Conservation (phyloP, 1,284 basidiomycete genomes). For the Meira nashicola region DNA sequence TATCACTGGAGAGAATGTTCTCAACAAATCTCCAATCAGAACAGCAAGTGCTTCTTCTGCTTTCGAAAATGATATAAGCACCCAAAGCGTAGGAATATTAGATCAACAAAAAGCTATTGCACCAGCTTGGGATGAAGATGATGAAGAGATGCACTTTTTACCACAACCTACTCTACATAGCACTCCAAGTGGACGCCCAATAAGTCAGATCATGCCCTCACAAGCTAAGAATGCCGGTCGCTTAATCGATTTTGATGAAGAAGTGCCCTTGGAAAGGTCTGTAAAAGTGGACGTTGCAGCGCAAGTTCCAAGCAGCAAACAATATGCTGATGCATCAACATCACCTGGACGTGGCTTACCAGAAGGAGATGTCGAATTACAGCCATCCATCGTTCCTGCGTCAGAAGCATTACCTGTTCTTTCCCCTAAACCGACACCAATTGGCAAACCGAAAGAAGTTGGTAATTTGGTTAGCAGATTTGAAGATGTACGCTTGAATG, state of each 20-base stretch:
- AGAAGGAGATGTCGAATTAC: too few relatives aligned
- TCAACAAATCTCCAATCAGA: background rate
- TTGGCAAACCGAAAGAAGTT: background rate
- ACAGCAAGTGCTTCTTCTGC: background rate
- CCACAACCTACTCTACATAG: slow-evolving; percentile 18
- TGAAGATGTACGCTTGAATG: background rate
- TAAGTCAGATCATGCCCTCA: background rate
- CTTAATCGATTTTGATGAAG: background rate
- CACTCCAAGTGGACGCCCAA: background rate
- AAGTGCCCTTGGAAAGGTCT: background rate
- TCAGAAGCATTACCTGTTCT: background rate
- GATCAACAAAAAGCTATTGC: slow-evolving; percentile 11
- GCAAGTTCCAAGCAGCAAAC: background rate
- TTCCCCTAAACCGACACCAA: background rate
- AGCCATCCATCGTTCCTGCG: background rate
- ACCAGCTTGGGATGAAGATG: slow-evolving; percentile 41
- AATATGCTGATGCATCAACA: background rate
- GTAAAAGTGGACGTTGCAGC: background rate
- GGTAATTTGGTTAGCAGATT: background rate
- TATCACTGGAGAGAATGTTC: too few relatives aligned
- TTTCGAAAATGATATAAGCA: background rate
- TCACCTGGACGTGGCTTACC: background rate
- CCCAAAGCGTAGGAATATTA: too few relatives aligned
- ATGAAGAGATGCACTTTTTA: slow-evolving; percentile 27
- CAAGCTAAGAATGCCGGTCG: too few relatives aligned